phyloP scores from a whole-genome alignment of 2,329 filamentous ascomycete genomes.

The Aspergillus cejpii region DNA sequence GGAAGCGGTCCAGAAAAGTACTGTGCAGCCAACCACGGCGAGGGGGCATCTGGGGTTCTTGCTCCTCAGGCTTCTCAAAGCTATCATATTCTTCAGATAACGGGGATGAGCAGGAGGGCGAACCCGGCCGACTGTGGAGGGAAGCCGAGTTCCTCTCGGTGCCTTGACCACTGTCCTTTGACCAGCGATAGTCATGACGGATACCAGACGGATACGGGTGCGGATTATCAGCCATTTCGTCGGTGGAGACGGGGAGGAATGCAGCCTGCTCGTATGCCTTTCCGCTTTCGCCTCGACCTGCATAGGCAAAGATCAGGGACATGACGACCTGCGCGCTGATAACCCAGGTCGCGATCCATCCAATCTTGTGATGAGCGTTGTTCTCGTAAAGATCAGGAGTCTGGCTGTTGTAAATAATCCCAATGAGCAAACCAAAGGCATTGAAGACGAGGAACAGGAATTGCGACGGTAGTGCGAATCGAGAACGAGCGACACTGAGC shows the following conservation, averaged over 20 bases:
- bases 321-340: constrained; percentile 64
- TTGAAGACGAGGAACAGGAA: constrained; percentile 61
- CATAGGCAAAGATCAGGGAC: constrained; percentile 57
- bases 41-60: constrained; percentile 38
- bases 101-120: constrained; percentile 49
- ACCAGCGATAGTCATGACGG: constrained; percentile 50
- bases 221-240: constrained; percentile 50
- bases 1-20: constrained; percentile 44
- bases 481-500: constrained; percentile 74
- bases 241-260: constrained; percentile 58
- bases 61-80: constrained; percentile 43
- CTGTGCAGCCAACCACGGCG: constrained; percentile 41
- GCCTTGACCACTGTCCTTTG: constrained; percentile 67
- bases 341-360: constrained; percentile 74
- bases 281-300: constrained; percentile 40
- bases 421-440: constrained; percentile 57
- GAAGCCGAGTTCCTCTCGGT: constrained; percentile 65
- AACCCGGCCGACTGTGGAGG: constrained; percentile 58
- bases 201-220: constrained; percentile 37
- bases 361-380: constrained; percentile 82
- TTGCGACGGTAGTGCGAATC: constrained; percentile 63
- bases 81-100: constrained; percentile 44
- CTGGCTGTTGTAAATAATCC: constrained; percentile 66
- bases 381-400: constrained; percentile 82
- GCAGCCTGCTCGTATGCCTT: constrained; percentile 47